These are phyloP conservation scores for Raffaelea ambrosiae DNA, from an alignment of 2,329 filamentous ascomycete species.

Conservation along the genomic window DNA sequence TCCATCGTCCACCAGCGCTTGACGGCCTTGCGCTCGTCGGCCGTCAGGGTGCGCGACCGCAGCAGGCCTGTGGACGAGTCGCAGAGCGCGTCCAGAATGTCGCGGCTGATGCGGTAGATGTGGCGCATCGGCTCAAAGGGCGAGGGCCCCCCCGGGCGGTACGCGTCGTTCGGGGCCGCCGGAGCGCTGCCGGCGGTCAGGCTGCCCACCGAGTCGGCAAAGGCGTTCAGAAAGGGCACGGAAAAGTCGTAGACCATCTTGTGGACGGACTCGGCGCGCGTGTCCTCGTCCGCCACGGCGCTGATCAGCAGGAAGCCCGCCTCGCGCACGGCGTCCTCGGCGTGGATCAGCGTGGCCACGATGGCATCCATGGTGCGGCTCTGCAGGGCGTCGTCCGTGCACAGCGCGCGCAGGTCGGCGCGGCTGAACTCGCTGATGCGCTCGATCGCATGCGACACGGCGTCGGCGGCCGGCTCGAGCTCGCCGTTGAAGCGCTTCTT, in stretches of 20 bases:
- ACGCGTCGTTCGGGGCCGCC: conserved; percentile 20
- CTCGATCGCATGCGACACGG: conserved; percentile 68
- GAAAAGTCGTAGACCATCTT: conserved; percentile 38
- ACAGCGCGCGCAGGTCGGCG: conserved; percentile 63
- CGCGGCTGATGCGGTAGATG: conserved; percentile 47
- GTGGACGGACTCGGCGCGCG: conserved; percentile 40
- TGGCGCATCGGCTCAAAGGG: conserved; percentile 51
- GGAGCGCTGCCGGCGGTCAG: conserved; percentile 18
- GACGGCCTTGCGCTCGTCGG: conserved; percentile 56
- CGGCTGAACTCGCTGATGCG: conserved; percentile 59
- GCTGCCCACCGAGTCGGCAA: conserved; percentile 31
- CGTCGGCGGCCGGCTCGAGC: conserved; percentile 44
- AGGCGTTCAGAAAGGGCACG: conserved; percentile 32
- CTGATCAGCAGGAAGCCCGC: conserved; percentile 78
- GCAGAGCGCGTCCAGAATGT: conserved; percentile 48
- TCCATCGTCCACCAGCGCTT: conserved; percentile 75
- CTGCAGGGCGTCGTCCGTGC: conserved; percentile 54
- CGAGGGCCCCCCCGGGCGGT: conserved; percentile 14
- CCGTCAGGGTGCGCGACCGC: conserved; percentile 42
- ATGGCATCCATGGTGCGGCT: conserved; percentile 59
- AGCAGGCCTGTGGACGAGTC: conserved; percentile 48
- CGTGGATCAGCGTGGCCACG: conserved; percentile 72
- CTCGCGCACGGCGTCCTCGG: conserved; percentile 69
- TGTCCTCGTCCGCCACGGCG: conserved; percentile 61
- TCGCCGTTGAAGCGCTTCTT: conserved; percentile 71